Conservation (phyloP, 371 early-diverging fungal species). For the Mucor velutinosus region DNA sequence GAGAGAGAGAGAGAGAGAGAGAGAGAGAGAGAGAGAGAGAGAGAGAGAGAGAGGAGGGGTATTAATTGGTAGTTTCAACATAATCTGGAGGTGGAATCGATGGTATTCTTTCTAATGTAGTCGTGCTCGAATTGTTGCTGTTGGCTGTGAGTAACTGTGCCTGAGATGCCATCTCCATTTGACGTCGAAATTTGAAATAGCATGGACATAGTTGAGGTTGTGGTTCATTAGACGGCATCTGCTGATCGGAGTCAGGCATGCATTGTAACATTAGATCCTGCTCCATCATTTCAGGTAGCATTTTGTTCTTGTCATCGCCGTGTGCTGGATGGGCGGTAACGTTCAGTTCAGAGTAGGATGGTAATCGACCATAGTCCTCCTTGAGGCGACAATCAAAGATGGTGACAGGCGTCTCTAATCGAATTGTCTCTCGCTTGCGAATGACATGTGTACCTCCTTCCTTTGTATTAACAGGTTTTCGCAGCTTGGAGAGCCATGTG, state of each 20-base stretch:
- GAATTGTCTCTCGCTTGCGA: slow-evolving; percentile 26
- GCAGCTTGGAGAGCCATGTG: slow-evolving; percentile 23
- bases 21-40: too few relatives aligned
- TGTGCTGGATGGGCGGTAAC: slow-evolving; percentile 20
- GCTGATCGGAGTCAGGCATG: slow-evolving; percentile 20
- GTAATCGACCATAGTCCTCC: slow-evolving; percentile 50
- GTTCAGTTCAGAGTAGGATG: slow-evolving; percentile 46
- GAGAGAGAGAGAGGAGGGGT: background rate
- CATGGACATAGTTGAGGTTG: slow-evolving; percentile 39
- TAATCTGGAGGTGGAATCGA: slow-evolving; percentile 51
- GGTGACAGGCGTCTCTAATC: slow-evolving; percentile 28
- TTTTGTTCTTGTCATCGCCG: slow-evolving; percentile 24
- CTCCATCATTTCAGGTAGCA: slow-evolving; percentile 22
- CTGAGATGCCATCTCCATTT: slow-evolving; percentile 47
- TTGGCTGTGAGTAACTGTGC: slow-evolving; percentile 25
- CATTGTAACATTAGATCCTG: slow-evolving; percentile 30
- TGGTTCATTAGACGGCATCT: slow-evolving; percentile 18
- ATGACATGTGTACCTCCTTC: slow-evolving; percentile 17
- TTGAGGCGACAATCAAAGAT: slow-evolving; percentile 45
- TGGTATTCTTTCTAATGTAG: slow-evolving; percentile 33
- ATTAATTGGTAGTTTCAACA: slow-evolving; percentile 22
- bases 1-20: too few relatives aligned
- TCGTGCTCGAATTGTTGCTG: background rate
- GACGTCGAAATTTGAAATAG: slow-evolving; percentile 40
- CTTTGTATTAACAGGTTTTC: slow-evolving; percentile 19